Evolutionary conservation across 768 basidiomycete genomes (phyloP), one percentile per base, ranked within the genome.

Genomic region (Boletus sensibilis): DNA sequence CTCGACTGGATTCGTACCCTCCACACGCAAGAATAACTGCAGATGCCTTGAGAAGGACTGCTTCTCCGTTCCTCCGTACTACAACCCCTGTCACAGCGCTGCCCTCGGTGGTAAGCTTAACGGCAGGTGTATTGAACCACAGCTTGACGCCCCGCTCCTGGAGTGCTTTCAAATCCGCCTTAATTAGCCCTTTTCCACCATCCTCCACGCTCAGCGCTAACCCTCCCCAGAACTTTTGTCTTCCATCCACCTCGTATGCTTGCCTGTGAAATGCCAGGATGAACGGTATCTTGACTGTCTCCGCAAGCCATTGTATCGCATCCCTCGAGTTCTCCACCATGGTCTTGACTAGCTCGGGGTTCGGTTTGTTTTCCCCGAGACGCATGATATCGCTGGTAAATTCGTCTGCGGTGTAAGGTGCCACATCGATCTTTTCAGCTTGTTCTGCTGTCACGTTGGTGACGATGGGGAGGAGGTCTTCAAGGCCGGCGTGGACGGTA

Each of bases 151-250:
- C 81, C 16, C 75, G 79, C 42, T 75, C 69, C 53, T 71, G 61
- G 55, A 88, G 74, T 1, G 81, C 81, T 18, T 64, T 65, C 39
- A 75, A 76, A 67, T 87, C 83, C 5, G 84, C 79, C 42, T 65
- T 73, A 50, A 88, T 84, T 12, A 88, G 70, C 2, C 87, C 86
- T 65, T 87, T 88, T 12, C 87, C 87, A 2, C 86, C 86, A 38
- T 82, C 81, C 52, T 80, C 75, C n/a, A 82, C 81, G 59, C 79
- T 78, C 25, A 87, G 75, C 10, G 79, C 84, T 70, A 88, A 70
- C 7, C 86, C 87, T 21, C 87, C 86, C 86, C 86, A 88, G 63
- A 88, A 88, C 57, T 78, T 84, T 60, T 84, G 80, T 53, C 80
- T 74, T 39, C 84, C 85, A 21, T 78, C 71, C 29, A 87, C 80